A percentile compares a stretch with the other conserved stretches of the same genome.
These are phyloP conservation scores for Xylariales sp. DNA, from an alignment of 2,329 filamentous ascomycete species.

Conservation along the genomic window DNA sequence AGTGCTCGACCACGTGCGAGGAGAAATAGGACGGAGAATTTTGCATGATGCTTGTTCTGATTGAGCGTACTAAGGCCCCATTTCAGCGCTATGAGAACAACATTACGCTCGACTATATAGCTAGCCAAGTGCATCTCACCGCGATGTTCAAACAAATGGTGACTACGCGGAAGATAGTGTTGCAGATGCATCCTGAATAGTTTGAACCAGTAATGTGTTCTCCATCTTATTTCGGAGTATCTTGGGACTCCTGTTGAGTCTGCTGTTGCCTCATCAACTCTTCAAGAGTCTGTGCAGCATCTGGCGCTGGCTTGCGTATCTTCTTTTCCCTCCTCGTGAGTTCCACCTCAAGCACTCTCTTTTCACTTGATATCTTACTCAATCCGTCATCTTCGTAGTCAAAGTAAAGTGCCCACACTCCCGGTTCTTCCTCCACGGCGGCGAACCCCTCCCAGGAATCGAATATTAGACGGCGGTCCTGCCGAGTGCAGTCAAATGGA, in stretches of 20 bases:
- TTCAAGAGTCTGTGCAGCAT: slow-evolving; percentile 22
- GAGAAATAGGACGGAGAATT: too few species aligned
- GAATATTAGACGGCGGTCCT: slow-evolving; percentile 45
- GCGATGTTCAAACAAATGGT: too few species aligned
- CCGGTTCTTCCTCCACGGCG: slow-evolving; percentile 38
- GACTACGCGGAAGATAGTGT: too few species aligned
- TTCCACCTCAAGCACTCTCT: slow-evolving; percentile 51
- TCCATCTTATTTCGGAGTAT: slow-evolving; percentile 8
- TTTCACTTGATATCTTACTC: slow-evolving; percentile 40
- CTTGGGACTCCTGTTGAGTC: slow-evolving; percentile 16
- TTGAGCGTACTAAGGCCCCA: too few species aligned
- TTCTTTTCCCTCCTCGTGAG: slow-evolving; percentile 47
- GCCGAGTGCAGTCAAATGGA: slow-evolving; percentile 47
- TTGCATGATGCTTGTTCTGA: too few species aligned
- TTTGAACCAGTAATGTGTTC: too few species aligned
- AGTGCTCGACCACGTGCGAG: too few species aligned
- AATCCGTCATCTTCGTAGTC: slow-evolving; percentile 42
- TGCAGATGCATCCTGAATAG: too few species aligned
- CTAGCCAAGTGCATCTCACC: too few species aligned
- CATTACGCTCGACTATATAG: too few species aligned
- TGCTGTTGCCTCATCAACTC: slow-evolving; percentile 24
- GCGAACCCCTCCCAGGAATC: slow-evolving; percentile 46
- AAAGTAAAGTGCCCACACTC: slow-evolving; percentile 43
- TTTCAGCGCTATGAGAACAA: too few species aligned
- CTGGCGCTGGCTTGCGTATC: slow-evolving; percentile 28